Evolutionary conservation across 495 filamentous ascomycete genomes (phyloP).

Genomic region (Neurospora hispaniola): DNA sequence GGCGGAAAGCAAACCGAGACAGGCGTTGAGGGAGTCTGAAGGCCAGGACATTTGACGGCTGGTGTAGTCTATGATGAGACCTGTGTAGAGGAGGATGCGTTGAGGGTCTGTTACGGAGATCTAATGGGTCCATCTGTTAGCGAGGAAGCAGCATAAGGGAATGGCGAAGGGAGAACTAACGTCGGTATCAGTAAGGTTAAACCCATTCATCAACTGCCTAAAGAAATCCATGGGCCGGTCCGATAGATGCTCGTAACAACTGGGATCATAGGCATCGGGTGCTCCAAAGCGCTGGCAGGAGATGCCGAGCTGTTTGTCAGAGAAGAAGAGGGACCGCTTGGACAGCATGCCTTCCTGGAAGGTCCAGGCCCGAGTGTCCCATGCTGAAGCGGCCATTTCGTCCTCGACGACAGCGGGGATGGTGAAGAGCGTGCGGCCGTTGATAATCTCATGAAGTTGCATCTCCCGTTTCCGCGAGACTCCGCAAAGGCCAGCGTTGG

Average conservation of each 20-base stretch:
- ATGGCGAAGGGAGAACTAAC: not conserved
- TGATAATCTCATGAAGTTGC: conserved; percentile 5
- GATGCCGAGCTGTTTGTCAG: conserved; percentile 4
- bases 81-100: not conserved
- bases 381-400: not conserved
- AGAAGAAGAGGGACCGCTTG: conserved; percentile 7
- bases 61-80: conserved; percentile 7
- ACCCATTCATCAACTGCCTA: not conserved
- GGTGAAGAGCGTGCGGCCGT: conserved; percentile 6
- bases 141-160: not conserved
- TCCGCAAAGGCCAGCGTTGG: conserved; percentile 10
- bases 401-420: conserved; percentile 1
- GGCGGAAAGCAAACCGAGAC: conserved; percentile 3
- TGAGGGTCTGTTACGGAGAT: not conserved
- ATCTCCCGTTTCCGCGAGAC: not conserved
- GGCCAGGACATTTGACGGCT: conserved; percentile 8
- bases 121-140: not conserved
- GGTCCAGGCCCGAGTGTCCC: conserved; percentile 12
- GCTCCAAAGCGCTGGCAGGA: not conserved
- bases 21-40: conserved; percentile 12
- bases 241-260: not conserved
- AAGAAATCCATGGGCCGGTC: not conserved
- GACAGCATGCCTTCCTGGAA: conserved; percentile 10
- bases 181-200: not conserved
- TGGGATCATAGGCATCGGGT: not conserved